Base-by-base conservation (phyloP, 78 protist genomes). In the Pigoraptor vietnamica region DNA sequence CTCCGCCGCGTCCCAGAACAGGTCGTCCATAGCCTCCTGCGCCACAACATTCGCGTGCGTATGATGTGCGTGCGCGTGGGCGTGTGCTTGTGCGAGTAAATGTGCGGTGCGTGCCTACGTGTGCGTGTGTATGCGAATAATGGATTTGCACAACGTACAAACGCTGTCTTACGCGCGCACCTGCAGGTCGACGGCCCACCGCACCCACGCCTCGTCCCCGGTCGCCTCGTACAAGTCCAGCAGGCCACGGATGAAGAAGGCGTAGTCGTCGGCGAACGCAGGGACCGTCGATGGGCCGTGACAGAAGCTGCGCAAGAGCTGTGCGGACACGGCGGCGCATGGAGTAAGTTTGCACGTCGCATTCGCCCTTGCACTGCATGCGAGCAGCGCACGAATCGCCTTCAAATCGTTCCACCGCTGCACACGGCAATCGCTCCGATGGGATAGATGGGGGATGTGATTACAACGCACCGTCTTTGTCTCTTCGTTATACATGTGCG, bases 231-330 rank as follows among this genome's bases (percentile, higher is more conserved):
- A 93, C 90, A 93, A 34, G 1, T 93, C 94, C 39, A 96, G 83
- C 33, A 96, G 83, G 23, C 93, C 97, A 67, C 93, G 94, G 55
- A 96, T 92, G 39, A 95, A 21, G 81, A 92, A 95, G 91, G 97
- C 48, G 89, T 96, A 95, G 81, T 96, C 97, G 40, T 87, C 91
- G 2, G 92, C 21, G 39, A 95, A 96, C 29, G 90, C 97, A 1
- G 94, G 36, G 0, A 95, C 83, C 32, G 39, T 90, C 36, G 93
- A 37, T 79, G 95, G 93, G 0, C 96, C 92, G 40, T 96, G 90
- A 24, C 95, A 34, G 90, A 39, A 95, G n/a, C 81, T 92, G 81
- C 97, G 83, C 56, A 92, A 81, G 24, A 96, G 37, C 32, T 83
- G 37, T 10, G 67, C 6, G 29, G 37, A n/a, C n/a, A n/a, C n/a